These are phyloP conservation scores for Ophiocordyceps robertsii DNA, from an alignment of 2,329 filamentous ascomycete genomes.

Conservation along the genomic window DNA sequence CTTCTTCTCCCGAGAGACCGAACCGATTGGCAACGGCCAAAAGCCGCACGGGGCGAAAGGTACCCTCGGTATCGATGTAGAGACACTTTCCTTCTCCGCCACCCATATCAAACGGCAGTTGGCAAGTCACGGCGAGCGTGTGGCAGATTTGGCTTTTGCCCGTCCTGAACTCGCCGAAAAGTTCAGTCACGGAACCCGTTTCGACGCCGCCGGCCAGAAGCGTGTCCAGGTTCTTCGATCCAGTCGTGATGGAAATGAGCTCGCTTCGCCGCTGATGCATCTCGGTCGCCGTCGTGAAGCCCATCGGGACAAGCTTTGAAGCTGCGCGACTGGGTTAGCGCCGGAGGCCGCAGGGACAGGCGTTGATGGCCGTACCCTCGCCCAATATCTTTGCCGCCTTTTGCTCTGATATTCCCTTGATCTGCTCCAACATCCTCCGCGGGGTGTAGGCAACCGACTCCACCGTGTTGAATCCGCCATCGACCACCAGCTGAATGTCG, in stretches of 20 bases:
- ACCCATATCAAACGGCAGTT: slow-evolving; percentile 96
- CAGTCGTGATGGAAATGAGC: slow-evolving; percentile 94
- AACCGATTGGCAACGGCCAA: slow-evolving; percentile 89
- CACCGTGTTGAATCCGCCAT: slow-evolving; percentile 89
- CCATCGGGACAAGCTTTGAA: slow-evolving; percentile 94
- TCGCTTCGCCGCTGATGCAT: slow-evolving; percentile 97
- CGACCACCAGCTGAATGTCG: slow-evolving; percentile 84
- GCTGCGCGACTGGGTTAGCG: slow-evolving; percentile 35
- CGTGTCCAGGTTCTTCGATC: slow-evolving; percentile 94
- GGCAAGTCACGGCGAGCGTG: slow-evolving; percentile 95
- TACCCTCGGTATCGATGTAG: slow-evolving; percentile 97
- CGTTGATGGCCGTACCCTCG: slow-evolving; percentile 50
- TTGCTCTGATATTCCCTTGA: slow-evolving; percentile 96
- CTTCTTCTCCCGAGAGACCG: slow-evolving; percentile 89
- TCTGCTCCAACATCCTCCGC: slow-evolving; percentile 72
- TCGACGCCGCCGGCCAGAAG: slow-evolving; percentile 88
- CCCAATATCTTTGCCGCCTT: slow-evolving; percentile 85
- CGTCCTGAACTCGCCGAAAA: slow-evolving; percentile 95
- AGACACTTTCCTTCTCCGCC: slow-evolving; percentile 96
- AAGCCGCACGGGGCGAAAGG: slow-evolving; percentile 82
- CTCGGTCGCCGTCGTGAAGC: slow-evolving; percentile 96
- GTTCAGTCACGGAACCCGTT: slow-evolving; percentile 93
- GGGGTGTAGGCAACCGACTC: slow-evolving; percentile 91
- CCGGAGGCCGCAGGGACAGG: background rate
- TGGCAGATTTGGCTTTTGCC: slow-evolving; percentile 99